Evolutionary conservation across 495 filamentous ascomycete species (phyloP), one percentile per base, ranked within the genome.

Genomic region (Gamarada debralockiae): DNA sequence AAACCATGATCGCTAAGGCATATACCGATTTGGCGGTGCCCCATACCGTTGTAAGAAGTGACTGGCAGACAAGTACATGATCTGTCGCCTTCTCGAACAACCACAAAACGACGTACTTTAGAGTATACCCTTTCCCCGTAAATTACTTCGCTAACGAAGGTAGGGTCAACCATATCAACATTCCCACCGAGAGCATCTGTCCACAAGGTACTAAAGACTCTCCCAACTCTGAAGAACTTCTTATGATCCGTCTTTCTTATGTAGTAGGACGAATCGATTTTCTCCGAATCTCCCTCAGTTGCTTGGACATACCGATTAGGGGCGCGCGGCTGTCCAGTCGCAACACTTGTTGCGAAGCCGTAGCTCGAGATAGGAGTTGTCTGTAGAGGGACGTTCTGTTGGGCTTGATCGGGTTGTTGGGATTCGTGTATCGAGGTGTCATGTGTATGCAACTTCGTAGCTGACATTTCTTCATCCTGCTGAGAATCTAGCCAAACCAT

Each of bases 131-230:
- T 31, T 29, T 60, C 49, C 0, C 31, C 29, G 23, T 53, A 60
- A 17, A 6, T 33, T 4, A 56, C 41, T 1, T 18, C 18, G 43
- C 43, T 53, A 13, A 57, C 44, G 24, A 53, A 56, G 23, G 43
- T 47, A 18, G 43, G 29, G 24, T 58, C 39, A 13, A 33, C 29
- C 4, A 43, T 46, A 7, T 53, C 52, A 13, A 44, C 50, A 12
- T 18, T 45, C 6, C 27, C 41, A 2, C 29, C 43, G 22, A 20
- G 37, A 15, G 53, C 29, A 9, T 56, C 58, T 0, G 58, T 56
- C 58, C 58, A 60, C 13, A 60, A 21, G 2, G 53, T 60, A 27
- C 53, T 60, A 38, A 60, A 56, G 3, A 60, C 53, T 36, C 53
- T 38, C 10, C 58, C 58, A 1, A 39, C 21, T 23, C 33, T 45